These are phyloP conservation scores for Xylaria acuta DNA, from an alignment of 495 filamentous ascomycete species.

Conservation along the genomic window DNA sequence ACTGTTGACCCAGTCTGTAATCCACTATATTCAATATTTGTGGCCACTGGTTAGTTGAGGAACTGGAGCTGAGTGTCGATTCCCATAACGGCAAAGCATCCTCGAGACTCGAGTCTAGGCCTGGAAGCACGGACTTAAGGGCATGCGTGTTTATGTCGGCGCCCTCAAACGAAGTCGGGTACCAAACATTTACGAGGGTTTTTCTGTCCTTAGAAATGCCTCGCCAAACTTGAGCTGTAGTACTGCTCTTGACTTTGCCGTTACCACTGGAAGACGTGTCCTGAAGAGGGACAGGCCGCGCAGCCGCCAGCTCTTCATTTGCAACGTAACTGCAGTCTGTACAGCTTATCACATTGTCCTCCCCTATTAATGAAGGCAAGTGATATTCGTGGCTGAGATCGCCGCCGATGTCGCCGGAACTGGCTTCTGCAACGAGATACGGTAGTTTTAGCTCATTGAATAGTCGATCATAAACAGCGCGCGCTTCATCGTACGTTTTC, in stretches of 20 bases:
- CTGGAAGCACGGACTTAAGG: conserved; percentile 72
- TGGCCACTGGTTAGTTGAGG: conserved; percentile 18
- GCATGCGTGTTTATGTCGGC: conserved; percentile 72
- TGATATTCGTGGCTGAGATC: conserved; percentile 94
- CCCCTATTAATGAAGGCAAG: conserved; percentile 78
- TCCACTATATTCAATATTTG: conserved; percentile 62
- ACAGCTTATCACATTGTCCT: conserved; percentile 85
- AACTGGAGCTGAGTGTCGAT: conserved; percentile 30
- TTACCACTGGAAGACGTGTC: conserved; percentile 31
- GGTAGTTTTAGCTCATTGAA: conserved; percentile 87
- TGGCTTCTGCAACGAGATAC: conserved; percentile 83
- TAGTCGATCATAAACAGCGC: conserved; percentile 70
- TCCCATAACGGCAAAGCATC: conserved; percentile 65
- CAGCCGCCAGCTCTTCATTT: conserved; percentile 80
- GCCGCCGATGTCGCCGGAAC: conserved; percentile 95
- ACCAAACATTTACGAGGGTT: conserved; percentile 72
- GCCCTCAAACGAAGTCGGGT: conserved; percentile 51
- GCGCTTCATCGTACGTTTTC: conserved; percentile 76
- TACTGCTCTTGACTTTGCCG: conserved; percentile 26
- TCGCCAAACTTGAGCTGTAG: conserved; percentile 60
- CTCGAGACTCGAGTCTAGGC: conserved; percentile 74
- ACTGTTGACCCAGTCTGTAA: conserved; percentile 45
- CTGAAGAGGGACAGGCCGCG: conserved; percentile 26
- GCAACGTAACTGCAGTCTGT: conserved; percentile 73
- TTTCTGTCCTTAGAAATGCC: conserved; percentile 72